Evolutionary conservation across 192 early-diverging fungal genomes (phyloP), one percentile per base, ranked within the genome.

Genomic region (Phycomyces blakesleeanus): DNA sequence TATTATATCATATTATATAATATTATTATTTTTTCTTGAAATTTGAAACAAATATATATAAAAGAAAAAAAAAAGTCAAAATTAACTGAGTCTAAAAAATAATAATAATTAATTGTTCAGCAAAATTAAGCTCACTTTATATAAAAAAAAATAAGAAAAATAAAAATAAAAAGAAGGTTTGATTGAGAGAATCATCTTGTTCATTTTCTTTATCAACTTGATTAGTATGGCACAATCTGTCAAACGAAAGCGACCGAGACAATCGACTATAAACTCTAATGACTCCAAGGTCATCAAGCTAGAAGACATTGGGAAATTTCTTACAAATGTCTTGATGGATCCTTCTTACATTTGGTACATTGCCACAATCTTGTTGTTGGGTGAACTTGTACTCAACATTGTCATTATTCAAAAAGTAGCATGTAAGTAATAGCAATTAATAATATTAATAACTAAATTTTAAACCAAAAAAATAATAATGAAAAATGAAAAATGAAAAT

Each of bases 381-480:
- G 69, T 21, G 87, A 89, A 54, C 42, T 71, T 6, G 16, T 83
- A 3, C 64, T 86, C 14, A 83, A 78, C 52, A 25, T 79, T 7
- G 39, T 82, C 8, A 87, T 89, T 39, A 84, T 88, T 51, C 75
- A 78, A 51, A 77, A 80, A 62, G 78, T 89, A 5, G 42, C 75
- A 51, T 89, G 87, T 87, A 85, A 67, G 76, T 50, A 24, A 7
- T 34, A 34, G 29, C 29, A 34, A 34, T 34, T n/a, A n/a, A n/a
- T n/a, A n/a, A n/a, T n/a, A n/a, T n/a, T n/a, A n/a, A n/a, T n/a
- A n/a, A n/a, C n/a, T n/a, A n/a, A n/a, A n/a, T n/a, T n/a, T n/a
- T n/a, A n/a, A n/a, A n/a, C n/a, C n/a, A n/a, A n/a, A n/a, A n/a
- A n/a, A n/a, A n/a, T n/a, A n/a, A n/a, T n/a, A n/a, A n/a, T n/a